Conservation (phyloP, 2,329 filamentous ascomycete genomes). For the Pseudogymnoascus pannorum region DNA sequence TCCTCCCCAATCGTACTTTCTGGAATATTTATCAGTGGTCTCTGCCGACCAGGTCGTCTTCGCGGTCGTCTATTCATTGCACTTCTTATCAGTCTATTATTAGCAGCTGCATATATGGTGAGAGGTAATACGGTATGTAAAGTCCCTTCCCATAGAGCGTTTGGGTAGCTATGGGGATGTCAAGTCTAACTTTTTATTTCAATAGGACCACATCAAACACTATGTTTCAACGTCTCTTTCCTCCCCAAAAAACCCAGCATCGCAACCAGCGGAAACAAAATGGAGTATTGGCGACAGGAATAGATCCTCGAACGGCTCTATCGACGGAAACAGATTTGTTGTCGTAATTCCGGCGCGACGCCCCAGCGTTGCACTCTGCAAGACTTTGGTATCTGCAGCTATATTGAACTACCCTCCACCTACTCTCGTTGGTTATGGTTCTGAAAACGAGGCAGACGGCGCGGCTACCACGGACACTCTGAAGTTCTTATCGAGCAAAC, state of each 20-base stretch:
- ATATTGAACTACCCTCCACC: constrained; percentile 53
- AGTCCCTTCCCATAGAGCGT: neutral
- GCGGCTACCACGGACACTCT: constrained; percentile 15
- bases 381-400: constrained; percentile 48
- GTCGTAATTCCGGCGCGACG: constrained; percentile 46
- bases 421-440: constrained; percentile 42
- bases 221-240: neutral
- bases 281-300: neutral
- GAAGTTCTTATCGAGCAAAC: constrained; percentile 40
- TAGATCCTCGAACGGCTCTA: neutral
- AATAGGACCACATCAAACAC: neutral
- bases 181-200: neutral
- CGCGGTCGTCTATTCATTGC: constrained; percentile 14
- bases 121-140: constrained; percentile 1
- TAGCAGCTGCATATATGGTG: constrained; percentile 10
- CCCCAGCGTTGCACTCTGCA: constrained; percentile 41
- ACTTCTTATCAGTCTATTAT: constrained; percentile 13
- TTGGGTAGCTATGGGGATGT: neutral
- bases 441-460: constrained; percentile 11
- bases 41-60: constrained; percentile 18
- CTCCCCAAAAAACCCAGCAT: neutral
- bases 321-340: constrained; percentile 38
- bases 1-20: constrained; percentile 16
- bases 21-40: constrained; percentile 14
- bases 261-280: neutral